Conservation (phyloP, 306 rosid species). For the Begonia masoniana region DNA sequence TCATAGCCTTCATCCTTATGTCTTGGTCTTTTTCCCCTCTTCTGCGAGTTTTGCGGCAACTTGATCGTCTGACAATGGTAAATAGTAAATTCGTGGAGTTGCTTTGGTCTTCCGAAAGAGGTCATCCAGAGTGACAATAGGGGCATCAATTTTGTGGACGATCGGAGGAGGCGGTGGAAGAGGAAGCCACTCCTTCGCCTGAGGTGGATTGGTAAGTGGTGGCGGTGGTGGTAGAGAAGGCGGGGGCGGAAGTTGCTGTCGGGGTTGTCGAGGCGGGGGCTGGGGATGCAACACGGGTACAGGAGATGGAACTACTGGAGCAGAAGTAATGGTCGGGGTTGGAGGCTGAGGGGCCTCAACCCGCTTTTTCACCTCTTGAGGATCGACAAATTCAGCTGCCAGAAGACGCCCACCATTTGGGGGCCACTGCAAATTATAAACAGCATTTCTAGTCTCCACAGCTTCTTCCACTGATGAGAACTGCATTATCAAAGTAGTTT, state of each 20-base stretch:
- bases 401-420: slow-evolving; percentile 88
- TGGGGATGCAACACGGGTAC: slow-evolving; percentile 25
- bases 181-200: slow-evolving; percentile 44
- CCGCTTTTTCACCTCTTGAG: slow-evolving; percentile 69
- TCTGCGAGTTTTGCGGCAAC: slow-evolving; percentile 59
- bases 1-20: too few species aligned
- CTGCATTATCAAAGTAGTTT: slow-evolving; percentile 20
- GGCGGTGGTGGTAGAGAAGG: slow-evolving; percentile 41
- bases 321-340: slow-evolving; percentile 25
- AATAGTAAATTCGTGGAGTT: slow-evolving; percentile 85
- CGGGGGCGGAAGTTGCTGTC: slow-evolving; percentile 21
- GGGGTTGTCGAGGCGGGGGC: slow-evolving; percentile 27
- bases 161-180: slow-evolving; percentile 84
- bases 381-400: slow-evolving; percentile 73
- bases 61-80: slow-evolving; percentile 81
- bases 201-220: slow-evolving; percentile 42
- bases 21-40: slow-evolving; percentile 31
- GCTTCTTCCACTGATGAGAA: slow-evolving; percentile 80
- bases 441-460: slow-evolving; percentile 70
- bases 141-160: slow-evolving; percentile 54
- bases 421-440: slow-evolving; percentile 95
- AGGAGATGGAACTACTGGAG: slow-evolving; percentile 28
- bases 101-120: slow-evolving; percentile 84
- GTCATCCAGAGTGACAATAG: slow-evolving; percentile 84
- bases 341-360: slow-evolving; percentile 51